Conservation (phyloP, 371 early-diverging fungal species). For the Lichtheimia hyalospora region DNA sequence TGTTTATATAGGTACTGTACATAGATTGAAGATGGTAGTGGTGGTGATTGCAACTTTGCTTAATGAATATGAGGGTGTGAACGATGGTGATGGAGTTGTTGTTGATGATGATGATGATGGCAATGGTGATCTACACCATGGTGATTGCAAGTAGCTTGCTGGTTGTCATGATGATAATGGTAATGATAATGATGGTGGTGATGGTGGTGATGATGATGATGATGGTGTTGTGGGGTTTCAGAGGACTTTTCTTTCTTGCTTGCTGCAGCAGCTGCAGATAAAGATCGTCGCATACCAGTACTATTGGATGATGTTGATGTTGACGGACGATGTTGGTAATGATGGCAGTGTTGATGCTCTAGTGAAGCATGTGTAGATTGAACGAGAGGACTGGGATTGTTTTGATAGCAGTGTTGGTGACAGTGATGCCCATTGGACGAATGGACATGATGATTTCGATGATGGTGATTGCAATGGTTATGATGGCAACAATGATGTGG, state of each 20-base stretch:
- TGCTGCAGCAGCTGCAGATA: too few relatives aligned
- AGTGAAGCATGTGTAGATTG: too few relatives aligned
- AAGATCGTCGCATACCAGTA: too few relatives aligned
- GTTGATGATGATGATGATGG: background rate
- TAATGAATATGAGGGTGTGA: background rate
- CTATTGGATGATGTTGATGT: background rate
- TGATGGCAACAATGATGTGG: background rate
- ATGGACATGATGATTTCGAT: background rate
- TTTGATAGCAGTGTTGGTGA: background rate
- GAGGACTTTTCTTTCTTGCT: too few relatives aligned
- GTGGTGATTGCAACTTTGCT: background rate
- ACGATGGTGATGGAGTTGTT: constrained; percentile 1
- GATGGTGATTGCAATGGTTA: background rate
- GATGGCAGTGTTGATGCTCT: background rate
- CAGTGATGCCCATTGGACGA: background rate
- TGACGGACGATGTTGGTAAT: background rate
- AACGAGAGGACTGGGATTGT: background rate
- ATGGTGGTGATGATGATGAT: too few relatives aligned
- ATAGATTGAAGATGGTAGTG: background rate
- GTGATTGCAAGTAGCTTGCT: too few relatives aligned
- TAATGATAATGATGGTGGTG: too few relatives aligned
- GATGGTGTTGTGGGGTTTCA: too few relatives aligned
- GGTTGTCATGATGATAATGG: too few relatives aligned
- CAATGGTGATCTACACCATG: background rate
- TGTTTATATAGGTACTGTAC: too few relatives aligned